Evolutionary conservation across 1,284 basidiomycete genomes (phyloP), one percentile per base, ranked within the genome.

Genomic region (Cutaneotrichosporon daszewskae): DNA sequence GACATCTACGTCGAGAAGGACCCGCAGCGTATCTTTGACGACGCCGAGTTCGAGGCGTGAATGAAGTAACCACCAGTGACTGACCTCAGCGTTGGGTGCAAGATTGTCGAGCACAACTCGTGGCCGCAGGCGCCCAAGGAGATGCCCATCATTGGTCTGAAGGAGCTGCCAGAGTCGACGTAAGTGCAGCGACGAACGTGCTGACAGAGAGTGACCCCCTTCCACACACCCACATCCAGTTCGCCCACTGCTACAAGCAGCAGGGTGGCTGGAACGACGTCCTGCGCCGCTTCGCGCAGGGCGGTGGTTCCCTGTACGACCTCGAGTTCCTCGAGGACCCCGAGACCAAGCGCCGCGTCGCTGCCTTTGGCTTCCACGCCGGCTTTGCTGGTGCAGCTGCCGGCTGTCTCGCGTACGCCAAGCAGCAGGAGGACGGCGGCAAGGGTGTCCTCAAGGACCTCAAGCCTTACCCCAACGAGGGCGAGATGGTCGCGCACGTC

Each of bases 321-420:
- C 77, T 98, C 51, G 95, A 99, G 74, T 99, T 98, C 75, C 76
- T 98, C 49, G 86, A 83, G 57, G 92, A 98, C 67, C 81, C 76
- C 14, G 76, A 68, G 32, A 88, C 90, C 19, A 79, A 89, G 26
- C 61, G 68, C 32, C 84, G 95, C 27, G 94, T 99, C 20, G 95
- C 95, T n/a, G 95, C 95, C 1, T 99, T 99, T 63, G 95, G 95
- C 7, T 99, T 87, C 77, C 87, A 98, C 71, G 95, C 95, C 12
- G 95, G 95, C 3, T 98, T 97, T 58, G 92, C 94, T 7, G 95
- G 95, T 20, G 91, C 95, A 5, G 95, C 94, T 3, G 87, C 89
- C 0, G 92, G 92, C 39, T 83, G 85, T 6, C 77, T 99, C 17
- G 91, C 89, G 3, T 73, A 84, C 37, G 87, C 87, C 6, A 76